Evolutionary conservation across 495 filamentous ascomycete genomes (phyloP).

Genomic region (Penicillium tannophilum): DNA sequence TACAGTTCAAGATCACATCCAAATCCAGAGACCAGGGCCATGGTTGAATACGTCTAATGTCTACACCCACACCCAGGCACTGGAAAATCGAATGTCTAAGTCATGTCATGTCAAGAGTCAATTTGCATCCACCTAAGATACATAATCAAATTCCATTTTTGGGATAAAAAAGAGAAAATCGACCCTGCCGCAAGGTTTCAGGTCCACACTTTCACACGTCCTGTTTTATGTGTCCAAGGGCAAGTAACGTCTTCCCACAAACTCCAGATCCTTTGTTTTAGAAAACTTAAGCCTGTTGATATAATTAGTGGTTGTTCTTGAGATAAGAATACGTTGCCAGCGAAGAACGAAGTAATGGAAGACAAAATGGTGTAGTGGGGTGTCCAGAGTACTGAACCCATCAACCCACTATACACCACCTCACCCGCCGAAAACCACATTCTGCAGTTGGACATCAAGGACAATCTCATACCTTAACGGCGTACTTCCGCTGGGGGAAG

Average conservation of each 20-base stretch:
- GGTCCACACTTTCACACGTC: conserved; percentile 41
- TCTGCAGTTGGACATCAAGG: background rate
- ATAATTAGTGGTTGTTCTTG: background rate
- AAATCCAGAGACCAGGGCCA: background rate
- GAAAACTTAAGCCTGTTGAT: conserved; percentile 42
- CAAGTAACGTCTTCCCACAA: conserved; percentile 37
- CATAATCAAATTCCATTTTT: conserved; percentile 46
- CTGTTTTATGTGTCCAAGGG: conserved; percentile 35
- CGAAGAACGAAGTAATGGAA: background rate
- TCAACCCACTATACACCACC: background rate
- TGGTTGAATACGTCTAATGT: background rate
- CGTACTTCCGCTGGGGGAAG: conserved; percentile 98
- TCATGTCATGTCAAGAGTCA: conserved; percentile 49
- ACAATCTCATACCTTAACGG: conserved; percentile 79
- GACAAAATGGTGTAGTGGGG: background rate
- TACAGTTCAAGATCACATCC: background rate
- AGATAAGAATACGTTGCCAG: background rate
- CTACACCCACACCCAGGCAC: background rate
- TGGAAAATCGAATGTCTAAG: conserved; percentile 9
- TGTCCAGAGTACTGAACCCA: background rate
- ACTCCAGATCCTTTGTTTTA: conserved; percentile 47
- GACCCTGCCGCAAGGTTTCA: conserved; percentile 39
- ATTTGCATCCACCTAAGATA: conserved; percentile 52
- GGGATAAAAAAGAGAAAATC: conserved; percentile 43
- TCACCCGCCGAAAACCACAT: background rate